Conservation (phyloP, 2,329 filamentous ascomycete genomes). For the Metarhizium anisopliae region DNA sequence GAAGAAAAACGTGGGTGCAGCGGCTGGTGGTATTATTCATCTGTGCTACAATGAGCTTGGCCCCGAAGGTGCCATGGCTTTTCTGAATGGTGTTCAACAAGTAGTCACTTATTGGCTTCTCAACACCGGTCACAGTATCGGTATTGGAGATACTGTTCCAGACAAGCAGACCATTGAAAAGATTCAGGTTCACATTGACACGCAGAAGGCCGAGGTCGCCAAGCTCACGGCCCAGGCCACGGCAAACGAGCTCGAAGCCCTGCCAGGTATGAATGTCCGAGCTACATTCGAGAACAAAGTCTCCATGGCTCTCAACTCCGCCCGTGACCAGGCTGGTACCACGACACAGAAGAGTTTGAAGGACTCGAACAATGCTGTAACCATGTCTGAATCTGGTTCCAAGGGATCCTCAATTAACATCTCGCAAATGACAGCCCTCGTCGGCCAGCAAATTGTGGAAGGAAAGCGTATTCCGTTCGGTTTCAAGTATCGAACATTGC, state of each 20-base stretch:
- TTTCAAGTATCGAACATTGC: conserved; percentile 95
- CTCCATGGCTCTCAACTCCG: conserved; percentile 85
- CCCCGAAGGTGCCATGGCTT: conserved; percentile 75
- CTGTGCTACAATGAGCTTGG: conserved; percentile 95
- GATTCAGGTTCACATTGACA: conserved; percentile 73
- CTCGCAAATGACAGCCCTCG: conserved; percentile 96
- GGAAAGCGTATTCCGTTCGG: conserved; percentile 98
- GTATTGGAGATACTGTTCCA: conserved; percentile 96
- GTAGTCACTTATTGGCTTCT: conserved; percentile 97
- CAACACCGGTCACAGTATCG: conserved; percentile 94
- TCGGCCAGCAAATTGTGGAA: conserved; percentile 96
- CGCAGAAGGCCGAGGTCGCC: conserved; percentile 74
- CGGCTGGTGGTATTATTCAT: conserved; percentile 84
- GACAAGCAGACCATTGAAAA: conserved; percentile 75
- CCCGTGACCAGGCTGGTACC: conserved; percentile 93
- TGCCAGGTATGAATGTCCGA: conserved; percentile 96
- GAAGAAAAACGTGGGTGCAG: conserved; percentile 91
- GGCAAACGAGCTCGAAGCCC: conserved; percentile 77
- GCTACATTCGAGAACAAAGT: conserved; percentile 98
- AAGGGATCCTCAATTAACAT: conserved; percentile 99
- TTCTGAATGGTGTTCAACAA: conserved; percentile 91
- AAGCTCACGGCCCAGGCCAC: conserved; percentile 70
- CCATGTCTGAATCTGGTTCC: conserved; percentile 93
- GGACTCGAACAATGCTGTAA: conserved; percentile 91
- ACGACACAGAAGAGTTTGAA: conserved; percentile 87